phyloP scores from a whole-genome alignment of 306 rosid species.

The Abrus pulchellus region DNA sequence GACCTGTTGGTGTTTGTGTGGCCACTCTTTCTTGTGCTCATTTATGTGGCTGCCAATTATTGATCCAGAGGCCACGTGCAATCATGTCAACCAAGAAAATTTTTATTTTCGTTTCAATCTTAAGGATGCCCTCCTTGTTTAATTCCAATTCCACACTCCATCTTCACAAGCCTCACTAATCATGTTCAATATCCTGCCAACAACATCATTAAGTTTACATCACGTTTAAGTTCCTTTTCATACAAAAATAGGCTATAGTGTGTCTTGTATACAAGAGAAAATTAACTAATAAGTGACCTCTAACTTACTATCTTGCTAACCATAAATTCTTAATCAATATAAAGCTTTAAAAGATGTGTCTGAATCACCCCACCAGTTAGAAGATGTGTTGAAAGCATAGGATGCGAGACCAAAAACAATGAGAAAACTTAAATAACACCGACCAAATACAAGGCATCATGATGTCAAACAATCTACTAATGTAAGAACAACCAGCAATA shows the following conservation, averaged over 20 bases:
- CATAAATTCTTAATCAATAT: background rate
- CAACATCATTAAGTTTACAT: background rate
- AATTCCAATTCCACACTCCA: background rate
- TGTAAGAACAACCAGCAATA: background rate
- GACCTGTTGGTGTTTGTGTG: slow-evolving; percentile 43
- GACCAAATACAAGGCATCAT: background rate
- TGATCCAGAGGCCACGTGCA: slow-evolving; percentile 47
- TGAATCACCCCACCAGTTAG: background rate
- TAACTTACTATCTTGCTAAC: background rate
- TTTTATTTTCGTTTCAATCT: background rate
- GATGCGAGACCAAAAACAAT: background rate
- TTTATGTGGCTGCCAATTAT: slow-evolving; percentile 26
- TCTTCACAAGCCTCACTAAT: slow-evolving; percentile 2
- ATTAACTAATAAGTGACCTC: background rate
- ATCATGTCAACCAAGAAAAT: slow-evolving; percentile 46
- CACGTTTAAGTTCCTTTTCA: background rate
- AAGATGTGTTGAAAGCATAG: background rate
- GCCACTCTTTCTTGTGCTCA: slow-evolving; percentile 16
- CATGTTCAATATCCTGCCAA: slow-evolving; percentile 2
- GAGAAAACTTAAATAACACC: background rate
- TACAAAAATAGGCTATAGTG: background rate
- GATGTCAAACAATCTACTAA: background rate
- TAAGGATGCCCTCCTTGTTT: background rate
- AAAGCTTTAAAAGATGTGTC: too few species aligned
- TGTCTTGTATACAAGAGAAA: background rate